Percentiles rank a stretch among this genome's conserved stretches.
Conservation (phyloP, 1,284 basidiomycete species). For the Mrakiaceae sp. region DNA sequence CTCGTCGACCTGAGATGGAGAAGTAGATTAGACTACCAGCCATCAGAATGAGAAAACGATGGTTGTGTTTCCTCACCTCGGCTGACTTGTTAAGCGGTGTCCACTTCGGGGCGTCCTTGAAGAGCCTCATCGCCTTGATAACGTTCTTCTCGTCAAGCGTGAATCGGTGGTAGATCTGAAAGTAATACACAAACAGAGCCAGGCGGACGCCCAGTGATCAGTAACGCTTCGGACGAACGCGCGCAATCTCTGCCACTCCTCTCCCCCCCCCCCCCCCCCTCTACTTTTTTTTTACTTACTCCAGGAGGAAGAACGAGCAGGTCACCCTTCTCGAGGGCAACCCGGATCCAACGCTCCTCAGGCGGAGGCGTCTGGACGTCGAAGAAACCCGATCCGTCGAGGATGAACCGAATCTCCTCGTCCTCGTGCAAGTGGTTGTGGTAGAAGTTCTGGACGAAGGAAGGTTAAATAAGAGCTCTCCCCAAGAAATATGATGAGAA, state of each 20-base stretch:
- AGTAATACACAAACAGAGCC: neutral
- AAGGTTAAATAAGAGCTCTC: neutral
- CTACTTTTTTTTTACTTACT: constrained; percentile 20
- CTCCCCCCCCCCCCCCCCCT: neutral
- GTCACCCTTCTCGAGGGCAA: constrained; percentile 56
- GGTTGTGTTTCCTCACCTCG: neutral
- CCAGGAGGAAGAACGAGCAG: constrained; percentile 61
- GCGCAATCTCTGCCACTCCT: neutral
- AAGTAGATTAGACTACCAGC: neutral
- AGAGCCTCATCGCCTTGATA: constrained; percentile 62
- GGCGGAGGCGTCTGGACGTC: constrained; percentile 50
- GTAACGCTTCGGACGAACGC: neutral
- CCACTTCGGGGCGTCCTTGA: constrained; percentile 86
- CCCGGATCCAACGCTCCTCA: constrained; percentile 60
- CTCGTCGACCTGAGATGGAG: constrained; percentile 4
- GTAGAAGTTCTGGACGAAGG: constrained; percentile 46
- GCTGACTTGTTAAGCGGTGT: constrained; percentile 50
- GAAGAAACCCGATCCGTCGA: constrained; percentile 67
- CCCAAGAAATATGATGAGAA: neutral
- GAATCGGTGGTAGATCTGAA: constrained; percentile 68
- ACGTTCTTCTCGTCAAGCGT: constrained; percentile 58
- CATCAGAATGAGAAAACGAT: too few species aligned
- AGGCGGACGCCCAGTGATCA: neutral
- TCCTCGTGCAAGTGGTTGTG: constrained; percentile 84
- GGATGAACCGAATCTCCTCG: constrained; percentile 78